phyloP scores from a whole-genome alignment of 176 grass and related monocot genomes.

The Zea luxurians region DNA sequence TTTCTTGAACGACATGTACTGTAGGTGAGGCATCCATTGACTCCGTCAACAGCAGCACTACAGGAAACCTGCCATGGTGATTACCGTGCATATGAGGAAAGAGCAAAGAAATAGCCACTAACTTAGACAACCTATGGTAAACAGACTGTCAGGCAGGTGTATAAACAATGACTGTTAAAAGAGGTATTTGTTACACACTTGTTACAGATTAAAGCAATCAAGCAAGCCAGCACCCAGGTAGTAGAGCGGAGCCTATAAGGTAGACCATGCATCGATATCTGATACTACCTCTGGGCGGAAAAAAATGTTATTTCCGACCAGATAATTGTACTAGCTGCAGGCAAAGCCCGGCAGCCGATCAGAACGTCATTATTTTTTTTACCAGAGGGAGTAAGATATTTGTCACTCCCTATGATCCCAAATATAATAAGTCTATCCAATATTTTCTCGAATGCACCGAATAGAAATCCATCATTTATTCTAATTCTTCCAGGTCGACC shows the following conservation, averaged over 20 bases:
- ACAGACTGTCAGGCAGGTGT: not conserved
- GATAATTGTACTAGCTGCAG: not conserved
- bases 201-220: not conserved
- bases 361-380: not conserved
- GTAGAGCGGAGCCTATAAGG: not conserved
- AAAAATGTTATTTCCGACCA: not conserved
- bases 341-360: not conserved
- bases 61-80: slow-evolving; percentile 37
- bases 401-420: not conserved
- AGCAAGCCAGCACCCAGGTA: not conserved
- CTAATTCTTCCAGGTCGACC: not conserved
- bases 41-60: slow-evolving; percentile 45
- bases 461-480: not conserved
- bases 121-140: not conserved
- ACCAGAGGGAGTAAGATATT: not conserved
- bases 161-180: not conserved
- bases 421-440: not conserved
- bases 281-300: not conserved
- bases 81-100: not conserved
- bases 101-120: not conserved
- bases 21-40: slow-evolving; percentile 37
- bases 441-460: not conserved
- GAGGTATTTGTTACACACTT: not conserved
- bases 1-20: slow-evolving; percentile 29
- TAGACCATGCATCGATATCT: not conserved